Conservation (phyloP, 345 rosid genomes). For the Salix viminalis region DNA sequence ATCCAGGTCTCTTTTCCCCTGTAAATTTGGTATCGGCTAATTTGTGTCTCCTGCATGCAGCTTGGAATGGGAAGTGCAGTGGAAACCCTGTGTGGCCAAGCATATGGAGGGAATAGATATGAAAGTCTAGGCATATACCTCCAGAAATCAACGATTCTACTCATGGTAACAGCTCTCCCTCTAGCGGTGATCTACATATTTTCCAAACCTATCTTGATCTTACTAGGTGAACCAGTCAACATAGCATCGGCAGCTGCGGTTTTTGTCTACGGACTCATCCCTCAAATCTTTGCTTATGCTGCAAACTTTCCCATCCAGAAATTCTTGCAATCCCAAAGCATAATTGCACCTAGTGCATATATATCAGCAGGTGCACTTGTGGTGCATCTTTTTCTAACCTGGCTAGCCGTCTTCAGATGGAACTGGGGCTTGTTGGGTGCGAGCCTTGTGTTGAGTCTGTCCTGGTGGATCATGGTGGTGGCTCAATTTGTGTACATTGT, state of each 20-base stretch:
- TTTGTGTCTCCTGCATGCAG: constrained; percentile 2
- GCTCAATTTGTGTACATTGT: constrained; percentile 18
- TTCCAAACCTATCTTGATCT: constrained; percentile 43
- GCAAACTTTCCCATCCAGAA: constrained; percentile 58
- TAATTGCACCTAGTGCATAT: constrained; percentile 21
- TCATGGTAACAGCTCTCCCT: constrained; percentile 44
- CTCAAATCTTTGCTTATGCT: constrained; percentile 29
- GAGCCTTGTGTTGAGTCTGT: constrained; percentile 17
- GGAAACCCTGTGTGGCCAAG: constrained; percentile 81
- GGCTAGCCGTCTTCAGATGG: constrained; percentile 16
- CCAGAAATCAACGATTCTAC: constrained; percentile 59
- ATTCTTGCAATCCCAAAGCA: constrained; percentile 27
- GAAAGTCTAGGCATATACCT: constrained; percentile 68
- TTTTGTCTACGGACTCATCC: constrained; percentile 31
- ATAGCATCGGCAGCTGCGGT: constrained; percentile 53
- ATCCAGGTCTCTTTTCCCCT: not conserved
- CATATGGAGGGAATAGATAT: constrained; percentile 60
- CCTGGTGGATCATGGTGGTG: constrained; percentile 23
- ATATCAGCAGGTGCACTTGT: constrained; percentile 11
- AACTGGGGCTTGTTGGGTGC: constrained; percentile 26
- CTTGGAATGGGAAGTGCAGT: constrained; percentile 70
- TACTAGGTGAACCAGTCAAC: constrained; percentile 50
- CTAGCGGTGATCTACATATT: constrained; percentile 47
- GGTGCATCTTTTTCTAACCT: constrained; percentile 15
- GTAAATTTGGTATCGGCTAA: not conserved